Base-by-base conservation (phyloP, 371 early-diverging fungal species). In the Massospora cicadina region DNA sequence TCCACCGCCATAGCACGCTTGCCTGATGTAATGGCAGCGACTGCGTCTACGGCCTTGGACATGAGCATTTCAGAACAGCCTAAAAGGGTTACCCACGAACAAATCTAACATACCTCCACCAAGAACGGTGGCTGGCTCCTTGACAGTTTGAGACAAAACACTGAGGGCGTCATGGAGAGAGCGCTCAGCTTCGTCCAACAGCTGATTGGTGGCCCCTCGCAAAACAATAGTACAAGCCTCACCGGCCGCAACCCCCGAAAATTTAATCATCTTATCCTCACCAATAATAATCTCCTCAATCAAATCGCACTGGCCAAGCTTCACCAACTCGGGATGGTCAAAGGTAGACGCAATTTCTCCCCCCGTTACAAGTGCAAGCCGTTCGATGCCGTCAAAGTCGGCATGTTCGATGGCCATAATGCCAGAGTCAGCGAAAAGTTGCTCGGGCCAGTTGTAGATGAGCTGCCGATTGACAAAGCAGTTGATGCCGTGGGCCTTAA, bases 401-500 rank as follows among this genome's bases (percentile, higher is more conserved):
- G 99, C 99, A 72, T 99, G 97, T 76, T 99, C 99, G 69, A 99
- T 98, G 54, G 93, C 87, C 75, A 89, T 85, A 72, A 99, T 86
- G 29, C 95, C 95, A 60, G 94, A 79, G 70, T 94, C 96, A 27
- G 92, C 96, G 74, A 99, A 89, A 64, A 99, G 81, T 76, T 98
- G 97, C 76, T 96, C 95, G 61, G 99, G 99, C 90, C 93, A 99
- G 87, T 99, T 99, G 82, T 99, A 99, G 69, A 99, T 99, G 43
- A 99, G 81, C 79, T 99, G 99, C 70, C 99, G 90, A 84, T 99
- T 99, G 63, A 99, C 97, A 73, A 91, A 95, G 79, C 98, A 91
- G 82, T 99, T 98, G 78, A 98, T 95, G 12, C 93, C 95, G 71
- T 92, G 91, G 1, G 84, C 82, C 74, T 93, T 91, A 75, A 99